Conservation (phyloP, 2,329 filamentous ascomycete species). For the Laburnicola sp. region DNA sequence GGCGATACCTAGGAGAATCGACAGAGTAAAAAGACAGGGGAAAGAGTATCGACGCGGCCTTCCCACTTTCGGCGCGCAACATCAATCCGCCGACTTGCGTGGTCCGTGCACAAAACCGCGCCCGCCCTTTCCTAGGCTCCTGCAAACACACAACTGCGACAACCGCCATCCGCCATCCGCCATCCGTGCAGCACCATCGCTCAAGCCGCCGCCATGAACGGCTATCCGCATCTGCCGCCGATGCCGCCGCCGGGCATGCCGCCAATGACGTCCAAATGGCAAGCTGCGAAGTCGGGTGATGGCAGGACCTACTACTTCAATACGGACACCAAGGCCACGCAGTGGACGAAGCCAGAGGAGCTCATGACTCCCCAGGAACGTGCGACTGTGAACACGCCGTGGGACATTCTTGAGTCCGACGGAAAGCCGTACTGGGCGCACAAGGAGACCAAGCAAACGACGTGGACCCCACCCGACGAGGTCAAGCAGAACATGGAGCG, state of each 20-base stretch:
- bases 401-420: slow-evolving; percentile 89
- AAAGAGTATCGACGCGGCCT: neutral
- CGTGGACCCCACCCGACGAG: slow-evolving; percentile 88
- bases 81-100: neutral
- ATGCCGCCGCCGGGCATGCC: slow-evolving; percentile 26
- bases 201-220: slow-evolving; percentile 58
- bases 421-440: slow-evolving; percentile 95
- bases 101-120: slow-evolving; percentile 5
- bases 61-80: neutral
- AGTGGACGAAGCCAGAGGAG: slow-evolving; percentile 93
- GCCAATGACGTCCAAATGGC: slow-evolving; percentile 60
- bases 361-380: slow-evolving; percentile 75
- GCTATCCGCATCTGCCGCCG: slow-evolving; percentile 54
- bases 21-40: neutral
- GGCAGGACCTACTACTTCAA: slow-evolving; percentile 94
- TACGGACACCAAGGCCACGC: slow-evolving; percentile 77
- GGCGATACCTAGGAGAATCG: neutral
- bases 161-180: neutral
- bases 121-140: neutral
- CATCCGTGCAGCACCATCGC: neutral
- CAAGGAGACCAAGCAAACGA: slow-evolving; percentile 85
- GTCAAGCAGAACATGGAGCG: slow-evolving; percentile 72
- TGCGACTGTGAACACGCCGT: slow-evolving; percentile 78
- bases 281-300: slow-evolving; percentile 78
- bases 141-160: slow-evolving; percentile 8